phyloP scores from a whole-genome alignment of 805 yeast species.

The Yarrowia sp. region DNA sequence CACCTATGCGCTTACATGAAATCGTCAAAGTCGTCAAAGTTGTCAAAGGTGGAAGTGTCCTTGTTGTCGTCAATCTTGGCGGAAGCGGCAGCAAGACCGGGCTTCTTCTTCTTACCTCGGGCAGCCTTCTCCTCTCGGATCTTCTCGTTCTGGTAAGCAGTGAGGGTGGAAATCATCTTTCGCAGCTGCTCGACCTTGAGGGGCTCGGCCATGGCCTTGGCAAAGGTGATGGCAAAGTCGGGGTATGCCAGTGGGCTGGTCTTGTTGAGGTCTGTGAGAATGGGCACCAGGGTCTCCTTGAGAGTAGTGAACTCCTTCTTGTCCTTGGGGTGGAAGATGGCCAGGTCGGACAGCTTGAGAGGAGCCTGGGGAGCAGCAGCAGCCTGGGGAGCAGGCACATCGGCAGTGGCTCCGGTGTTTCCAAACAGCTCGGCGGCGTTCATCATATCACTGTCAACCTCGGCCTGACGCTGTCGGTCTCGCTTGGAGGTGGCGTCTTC shows the following conservation, averaged over 20 bases:
- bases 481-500: constrained; percentile 72
- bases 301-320: constrained; percentile 78
- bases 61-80: constrained; percentile 59
- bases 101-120: constrained; percentile 95
- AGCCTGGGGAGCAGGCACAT: constrained; percentile 24
- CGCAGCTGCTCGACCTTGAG: constrained; percentile 76
- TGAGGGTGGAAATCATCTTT: constrained; percentile 81
- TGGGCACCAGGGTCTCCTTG: constrained; percentile 66
- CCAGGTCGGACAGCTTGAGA: constrained; percentile 39
- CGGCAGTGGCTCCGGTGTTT: constrained; percentile 49
- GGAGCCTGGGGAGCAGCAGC: constrained; percentile 25
- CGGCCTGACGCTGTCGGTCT: constrained; percentile 75
- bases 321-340: constrained; percentile 79
- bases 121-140: constrained; percentile 87
- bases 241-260: constrained; percentile 68
- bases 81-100: constrained; percentile 69
- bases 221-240: constrained; percentile 74
- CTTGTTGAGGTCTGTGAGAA: constrained; percentile 58
- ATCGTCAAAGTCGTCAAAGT: constrained; percentile 44
- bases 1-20: constrained; percentile 40
- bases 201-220: constrained; percentile 81
- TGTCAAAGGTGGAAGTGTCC: constrained; percentile 50
- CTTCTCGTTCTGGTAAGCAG: constrained; percentile 77
- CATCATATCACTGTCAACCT: constrained; percentile 79
- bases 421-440: constrained; percentile 92